Evolutionary conservation across 352 stramenopile species (phyloP), one percentile per base, ranked within the genome.

Genomic region (Salisapilia sapeloensis): DNA sequence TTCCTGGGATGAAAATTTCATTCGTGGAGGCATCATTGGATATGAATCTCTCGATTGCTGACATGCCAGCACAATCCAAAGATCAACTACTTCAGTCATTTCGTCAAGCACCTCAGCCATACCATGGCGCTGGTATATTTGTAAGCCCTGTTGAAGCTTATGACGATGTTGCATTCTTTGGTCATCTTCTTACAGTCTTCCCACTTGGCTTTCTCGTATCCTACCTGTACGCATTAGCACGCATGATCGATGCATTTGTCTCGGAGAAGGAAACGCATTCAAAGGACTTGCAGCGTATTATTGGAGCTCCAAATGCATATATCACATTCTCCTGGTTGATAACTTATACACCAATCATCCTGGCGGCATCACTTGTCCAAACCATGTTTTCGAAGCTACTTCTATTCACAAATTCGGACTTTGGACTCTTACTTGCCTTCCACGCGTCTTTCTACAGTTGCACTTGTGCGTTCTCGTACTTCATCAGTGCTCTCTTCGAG

Each of bases 221-320:
- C 13, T 96, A 95, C 31, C 33, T 96, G 10, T 95, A 94, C 48
- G 70, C 75, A n/a, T 62, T 95, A 17, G 93, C 82, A 13, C 60
- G 81, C 17, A 60, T 96, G 4, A 62, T 96, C 25, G 70, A 91
- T 7, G 69, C 64, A n/a, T 58, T 96, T 29, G 60, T 96, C 4
- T 69, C 64, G 30, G 90, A 97, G 45, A 96, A 96, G 38, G 90
- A 97, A 48, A 81, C 62, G 4, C 58, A 57, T 0, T 80, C 89
- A 28, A 72, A 89, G 33, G 90, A 97, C 40, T 66, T 83, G 4
- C 83, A 96, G 56, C 60, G 77, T 5, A 96, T 96, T 38, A 81
- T 97, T 41, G 90, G 90, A 12, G 55, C 95, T 15, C 38, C 53
- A 6, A 65, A 86, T 20, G n/a, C 15, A 4, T 33, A 56, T 27